Conservation (phyloP, 495 filamentous ascomycete species). For the Aspergillus campestris region DNA sequence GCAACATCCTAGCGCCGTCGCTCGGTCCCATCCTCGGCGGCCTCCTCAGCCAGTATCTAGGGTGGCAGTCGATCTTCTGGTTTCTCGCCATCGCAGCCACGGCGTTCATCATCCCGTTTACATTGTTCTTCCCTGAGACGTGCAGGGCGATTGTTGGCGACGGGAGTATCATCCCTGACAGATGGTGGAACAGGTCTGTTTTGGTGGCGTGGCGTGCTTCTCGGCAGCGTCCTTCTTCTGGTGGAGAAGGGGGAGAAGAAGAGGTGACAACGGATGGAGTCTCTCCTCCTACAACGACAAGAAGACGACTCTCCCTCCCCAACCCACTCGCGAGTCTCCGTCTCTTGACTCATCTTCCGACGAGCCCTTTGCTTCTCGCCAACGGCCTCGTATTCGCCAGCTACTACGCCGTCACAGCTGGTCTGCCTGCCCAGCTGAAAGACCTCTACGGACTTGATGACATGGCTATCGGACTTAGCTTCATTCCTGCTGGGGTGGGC, state of each 20-base stretch:
- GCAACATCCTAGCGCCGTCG: conserved; percentile 25
- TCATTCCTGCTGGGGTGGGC: conserved; percentile 34
- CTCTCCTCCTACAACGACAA: too few relatives aligned
- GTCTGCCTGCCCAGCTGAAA: conserved; percentile 22
- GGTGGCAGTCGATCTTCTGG: conserved; percentile 72
- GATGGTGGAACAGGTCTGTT: conserved; percentile 15
- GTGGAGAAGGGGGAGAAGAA: too few relatives aligned
- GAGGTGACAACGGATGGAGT: too few relatives aligned
- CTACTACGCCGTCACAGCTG: conserved; percentile 29
- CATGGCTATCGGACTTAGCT: conserved; percentile 28
- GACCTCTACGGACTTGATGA: conserved; percentile 23
- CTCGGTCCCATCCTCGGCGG: conserved; percentile 59
- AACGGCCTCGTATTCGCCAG: conserved; percentile 30
- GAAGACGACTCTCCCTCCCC: conserved; percentile 1
- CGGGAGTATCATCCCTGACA: conserved; percentile 18
- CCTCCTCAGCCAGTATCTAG: conserved; percentile 50
- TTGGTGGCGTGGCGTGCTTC: conserved; percentile 3
- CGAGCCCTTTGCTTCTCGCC: conserved; percentile 42
- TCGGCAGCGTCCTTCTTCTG: too few relatives aligned
- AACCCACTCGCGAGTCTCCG: conserved; percentile 29
- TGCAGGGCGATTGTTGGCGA: conserved; percentile 35
- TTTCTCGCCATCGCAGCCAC: conserved; percentile 53
- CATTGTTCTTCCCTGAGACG: conserved; percentile 35
- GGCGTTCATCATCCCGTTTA: conserved; percentile 22
- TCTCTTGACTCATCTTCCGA: conserved; percentile 46